Evolutionary conservation across 257 asterid genomes (phyloP).

Genomic region (Ocimum tenuiflorum): DNA sequence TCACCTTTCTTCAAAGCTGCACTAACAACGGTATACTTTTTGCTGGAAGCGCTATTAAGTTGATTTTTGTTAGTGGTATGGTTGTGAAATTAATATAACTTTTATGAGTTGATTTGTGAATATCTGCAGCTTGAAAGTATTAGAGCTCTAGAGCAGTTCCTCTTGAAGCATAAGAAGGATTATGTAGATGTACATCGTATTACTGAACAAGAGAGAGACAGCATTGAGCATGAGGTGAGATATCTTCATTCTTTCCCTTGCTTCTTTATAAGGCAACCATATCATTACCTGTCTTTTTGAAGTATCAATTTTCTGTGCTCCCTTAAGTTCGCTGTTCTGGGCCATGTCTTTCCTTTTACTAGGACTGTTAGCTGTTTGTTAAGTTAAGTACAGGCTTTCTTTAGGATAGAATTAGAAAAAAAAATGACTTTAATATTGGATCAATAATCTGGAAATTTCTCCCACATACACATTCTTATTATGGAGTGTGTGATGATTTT

Average conservation of each 20-base stretch:
- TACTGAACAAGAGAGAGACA: conserved; percentile 84
- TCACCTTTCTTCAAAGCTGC: conserved; percentile 78
- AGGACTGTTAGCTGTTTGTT: neutral
- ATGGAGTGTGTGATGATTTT: neutral
- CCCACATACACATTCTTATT: neutral
- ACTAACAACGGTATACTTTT: conserved; percentile 51
- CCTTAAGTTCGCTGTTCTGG: neutral
- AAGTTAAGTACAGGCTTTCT: neutral
- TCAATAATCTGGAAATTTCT: neutral
- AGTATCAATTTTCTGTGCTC: conserved; percentile 2
- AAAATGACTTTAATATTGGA: neutral
- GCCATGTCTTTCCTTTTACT: neutral
- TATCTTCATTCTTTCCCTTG: conserved; percentile 9
- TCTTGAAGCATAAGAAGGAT: conserved; percentile 87
- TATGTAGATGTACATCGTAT: conserved; percentile 81
- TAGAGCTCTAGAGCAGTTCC: conserved; percentile 66
- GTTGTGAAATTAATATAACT: neutral
- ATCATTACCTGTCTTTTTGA: neutral
- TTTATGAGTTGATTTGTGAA: neutral
- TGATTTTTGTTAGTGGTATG: conserved; percentile 1
- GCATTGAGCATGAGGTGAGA: conserved; percentile 91
- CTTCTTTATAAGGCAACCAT: conserved; percentile 6
- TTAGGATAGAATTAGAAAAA: neutral
- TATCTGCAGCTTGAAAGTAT: conserved; percentile 65
- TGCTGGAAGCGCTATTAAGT: neutral